These are phyloP conservation scores for Raphanus raphanistrum DNA, from an alignment of 345 rosid species.

Conservation along the genomic window DNA sequence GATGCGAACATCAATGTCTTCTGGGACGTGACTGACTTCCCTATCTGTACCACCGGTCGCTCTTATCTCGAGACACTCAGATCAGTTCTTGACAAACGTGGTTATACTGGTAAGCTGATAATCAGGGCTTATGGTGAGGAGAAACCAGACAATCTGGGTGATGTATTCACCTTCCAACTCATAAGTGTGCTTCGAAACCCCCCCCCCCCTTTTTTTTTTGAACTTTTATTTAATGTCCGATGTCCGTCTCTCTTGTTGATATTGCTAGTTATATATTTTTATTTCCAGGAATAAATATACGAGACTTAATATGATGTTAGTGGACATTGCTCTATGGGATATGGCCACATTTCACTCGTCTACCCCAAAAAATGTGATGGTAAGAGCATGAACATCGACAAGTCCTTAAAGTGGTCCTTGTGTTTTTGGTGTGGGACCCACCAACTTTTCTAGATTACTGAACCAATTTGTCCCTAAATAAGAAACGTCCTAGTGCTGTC, in stretches of 20 bases:
- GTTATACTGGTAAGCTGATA: background rate
- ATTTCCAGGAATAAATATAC: background rate
- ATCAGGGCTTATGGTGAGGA: background rate
- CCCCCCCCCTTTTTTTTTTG: background rate
- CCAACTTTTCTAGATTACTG: too few species aligned
- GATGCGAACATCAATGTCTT: background rate
- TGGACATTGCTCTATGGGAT: background rate
- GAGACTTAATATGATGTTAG: background rate
- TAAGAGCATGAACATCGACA: background rate
- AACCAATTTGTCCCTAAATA: too few species aligned
- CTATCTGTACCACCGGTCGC: background rate
- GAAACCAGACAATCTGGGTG: background rate
- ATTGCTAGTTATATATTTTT: background rate
- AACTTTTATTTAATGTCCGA: too few species aligned
- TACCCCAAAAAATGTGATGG: background rate
- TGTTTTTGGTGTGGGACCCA: too few species aligned
- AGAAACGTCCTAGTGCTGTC: too few species aligned
- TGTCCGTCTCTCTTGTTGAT: too few species aligned
- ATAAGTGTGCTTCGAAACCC: background rate
- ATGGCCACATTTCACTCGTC: background rate
- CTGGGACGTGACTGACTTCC: background rate
- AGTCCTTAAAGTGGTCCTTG: too few species aligned
- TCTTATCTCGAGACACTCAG: background rate
- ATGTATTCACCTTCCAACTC: background rate
- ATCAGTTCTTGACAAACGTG: background rate